Base-by-base conservation (phyloP, 257 asterid species). In the Solanum infundibuliforme region DNA sequence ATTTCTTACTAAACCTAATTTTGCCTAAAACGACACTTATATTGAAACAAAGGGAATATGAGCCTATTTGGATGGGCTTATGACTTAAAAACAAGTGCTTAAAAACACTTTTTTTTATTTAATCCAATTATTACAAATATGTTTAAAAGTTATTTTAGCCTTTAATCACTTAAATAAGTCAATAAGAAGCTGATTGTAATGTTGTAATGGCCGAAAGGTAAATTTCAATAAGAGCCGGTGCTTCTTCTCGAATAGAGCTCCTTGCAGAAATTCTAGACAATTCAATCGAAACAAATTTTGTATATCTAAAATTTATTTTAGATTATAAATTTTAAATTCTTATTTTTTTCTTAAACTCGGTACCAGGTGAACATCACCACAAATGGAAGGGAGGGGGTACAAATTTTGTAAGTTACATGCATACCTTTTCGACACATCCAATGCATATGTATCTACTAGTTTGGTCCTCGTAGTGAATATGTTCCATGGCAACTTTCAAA, bases 401-500 rank as follows among this genome's bases (percentile, higher is more conserved):
- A 20, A 55, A 55, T 55, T 7, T 55, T 2, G 66, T 58, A 21
- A 21, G 27, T 4, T 23, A 62, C 13, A 23, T 10, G 29, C 48
- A 23, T n/a, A 65, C 48, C 92, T 94, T 94, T 86, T 91, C 93
- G 1, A 94, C 92, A 87, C 91, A 85, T 38, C 95, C 95, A 13
- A 93, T 88, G 88, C 92, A 91, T 8, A 94, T 85, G 73, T 94
- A 94, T 84, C 90, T 89, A 87, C 92, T 93, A 29, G 87, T 91
- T 88, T 90, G 23, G 58, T 94, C 96, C 88, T 94, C 96, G 13
- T 93, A 94, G 72, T 89, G 92, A 41, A 94, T 88, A 87, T 91
- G 95, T 32, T 93, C 87, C 89, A 94, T 93, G 14, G 91, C 93
- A 35, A 90, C 34, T 21, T 87, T 76, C 71, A 94, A 16, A 39